Base-by-base conservation (phyloP, 495 filamentous ascomycete genomes). In the Hyaloscypha bicolor region DNA sequence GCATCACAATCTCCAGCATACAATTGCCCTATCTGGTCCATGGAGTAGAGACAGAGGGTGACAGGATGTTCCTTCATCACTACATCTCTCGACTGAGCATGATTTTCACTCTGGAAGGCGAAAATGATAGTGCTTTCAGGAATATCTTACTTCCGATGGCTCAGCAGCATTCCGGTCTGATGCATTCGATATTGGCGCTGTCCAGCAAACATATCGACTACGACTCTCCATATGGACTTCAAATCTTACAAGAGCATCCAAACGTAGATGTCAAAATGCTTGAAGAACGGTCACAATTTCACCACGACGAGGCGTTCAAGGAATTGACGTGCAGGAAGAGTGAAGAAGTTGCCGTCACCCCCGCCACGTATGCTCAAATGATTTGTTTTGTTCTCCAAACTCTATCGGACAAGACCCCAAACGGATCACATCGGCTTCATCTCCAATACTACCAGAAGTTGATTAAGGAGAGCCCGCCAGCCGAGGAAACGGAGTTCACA, bases 101-200 rank as follows among this genome's bases (percentile, higher is more conserved):
- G 30, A 91, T 96, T 5, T 80, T 97, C 62, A 95, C 91, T 12
- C 83, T 94, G 33, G 91, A 94, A 72, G 92, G 90, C 53, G 91
- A 95, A 74, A 86, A 91, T 70, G 90, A 89, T 63, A 96, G 96
- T 74, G 92, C 93, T 12, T 97, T 96, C 80, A 92, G 93, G 73
- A 90, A 93, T 68, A 90, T 95, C 76, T 82, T 97, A 60, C 83
- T 97, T 9, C 91, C 93, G 30, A 90, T 97, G 83, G 93, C 93
- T 0, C 86, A 92, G 14, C 83, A 89, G 63, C 91, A 97, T 74
- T 85, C 87, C 58, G 93, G 93, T 16, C 81, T 97, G 52, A 97
- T 97, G 93, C 93, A 97, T 76, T 95, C 93, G 37, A 87, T 97
- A 60, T 86, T 97, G 64, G 93, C 91, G 59, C 84, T 97, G 6